A percentile compares a stretch with the other conserved stretches of the same genome.
Conservation (phyloP, 345 rosid species). For the Bretschneidera sinensis region DNA sequence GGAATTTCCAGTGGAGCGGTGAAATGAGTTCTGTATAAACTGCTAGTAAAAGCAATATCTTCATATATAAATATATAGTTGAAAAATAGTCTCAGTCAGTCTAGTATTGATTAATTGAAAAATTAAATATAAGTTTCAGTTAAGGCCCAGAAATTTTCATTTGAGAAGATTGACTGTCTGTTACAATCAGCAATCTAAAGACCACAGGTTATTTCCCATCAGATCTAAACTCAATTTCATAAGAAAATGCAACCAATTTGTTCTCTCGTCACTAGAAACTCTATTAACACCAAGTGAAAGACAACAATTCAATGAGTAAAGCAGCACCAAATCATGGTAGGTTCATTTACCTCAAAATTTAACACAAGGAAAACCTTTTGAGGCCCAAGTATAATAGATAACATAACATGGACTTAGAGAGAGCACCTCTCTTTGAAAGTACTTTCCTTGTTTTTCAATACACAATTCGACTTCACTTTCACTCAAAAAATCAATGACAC, state of each 20-base stretch:
- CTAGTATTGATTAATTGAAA: neutral
- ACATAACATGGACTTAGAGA: neutral
- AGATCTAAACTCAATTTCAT: neutral
- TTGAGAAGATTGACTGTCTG: too few relatives aligned
- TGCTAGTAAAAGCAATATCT: too few relatives aligned
- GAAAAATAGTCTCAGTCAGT: too few relatives aligned
- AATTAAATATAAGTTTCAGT: neutral
- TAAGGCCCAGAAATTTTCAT: neutral
- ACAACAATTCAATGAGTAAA: neutral
- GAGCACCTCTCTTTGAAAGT: neutral
- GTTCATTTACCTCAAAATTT: too few relatives aligned
- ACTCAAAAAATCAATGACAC: neutral
- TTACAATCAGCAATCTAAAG: too few relatives aligned
- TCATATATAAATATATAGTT: too few relatives aligned
- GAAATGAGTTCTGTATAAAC: too few relatives aligned
- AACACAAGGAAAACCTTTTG: too few relatives aligned
- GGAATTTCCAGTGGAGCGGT: too few relatives aligned
- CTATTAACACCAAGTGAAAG: neutral
- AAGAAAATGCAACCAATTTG: neutral
- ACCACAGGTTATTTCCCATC: too few relatives aligned
- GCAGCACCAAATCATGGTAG: too few relatives aligned
- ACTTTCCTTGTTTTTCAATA: neutral
- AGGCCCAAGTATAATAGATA: neutral
- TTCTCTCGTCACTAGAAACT: neutral
- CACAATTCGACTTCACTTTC: neutral